Base-by-base conservation (phyloP, 768 basidiomycete genomes). In the Pleurotus citrinopileatus region DNA sequence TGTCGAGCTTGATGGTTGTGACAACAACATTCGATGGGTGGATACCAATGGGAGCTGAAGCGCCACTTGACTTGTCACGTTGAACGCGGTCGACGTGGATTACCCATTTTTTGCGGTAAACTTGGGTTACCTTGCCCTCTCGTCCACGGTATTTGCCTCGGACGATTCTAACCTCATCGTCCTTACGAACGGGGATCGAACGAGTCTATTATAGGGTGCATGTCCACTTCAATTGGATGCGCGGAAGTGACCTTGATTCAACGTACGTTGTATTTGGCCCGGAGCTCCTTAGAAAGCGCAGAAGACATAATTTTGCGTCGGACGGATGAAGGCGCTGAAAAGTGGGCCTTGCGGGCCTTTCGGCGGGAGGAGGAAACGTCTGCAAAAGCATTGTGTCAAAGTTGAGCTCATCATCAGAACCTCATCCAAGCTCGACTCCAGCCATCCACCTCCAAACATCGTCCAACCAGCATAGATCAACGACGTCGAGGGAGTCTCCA, bases 221-320 rank as follows among this genome's bases (percentile, higher is more conserved):
- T 9, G 27, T 25, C 32, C 27, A 60, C 36, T 58, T 43, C 37
- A 20, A 37, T 19, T 27, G 42, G 4, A 25, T 19, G 13, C 9
- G 37, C 25, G 34, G 25, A 17, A 26, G 23, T 23, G 10, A 32
- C 27, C 9, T 19, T 45, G 47, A 42, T 10, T 29, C 27, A 25
- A 77, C 90, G 64, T 69, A 96, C 94, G 73, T 86, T 88, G 81
- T 98, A 78, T 78, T 98, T 93, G 70, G 70, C 77, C 60, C 94
- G 86, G 64, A 99, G 87, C 65, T 98, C 96, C 80, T 97, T 98
- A 57, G 91, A 87, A 56, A 99, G 85, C 47, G 94, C 79, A 55
- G 96, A 93, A 60, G 91, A 94, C 97, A 99, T 98, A 65, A 98
- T 94, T 77, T 91, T 94, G 72, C 97, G 88, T 72, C 96, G 91